phyloP scores from a whole-genome alignment of 129 eudicot genomes.

The Helianthus annuus region DNA sequence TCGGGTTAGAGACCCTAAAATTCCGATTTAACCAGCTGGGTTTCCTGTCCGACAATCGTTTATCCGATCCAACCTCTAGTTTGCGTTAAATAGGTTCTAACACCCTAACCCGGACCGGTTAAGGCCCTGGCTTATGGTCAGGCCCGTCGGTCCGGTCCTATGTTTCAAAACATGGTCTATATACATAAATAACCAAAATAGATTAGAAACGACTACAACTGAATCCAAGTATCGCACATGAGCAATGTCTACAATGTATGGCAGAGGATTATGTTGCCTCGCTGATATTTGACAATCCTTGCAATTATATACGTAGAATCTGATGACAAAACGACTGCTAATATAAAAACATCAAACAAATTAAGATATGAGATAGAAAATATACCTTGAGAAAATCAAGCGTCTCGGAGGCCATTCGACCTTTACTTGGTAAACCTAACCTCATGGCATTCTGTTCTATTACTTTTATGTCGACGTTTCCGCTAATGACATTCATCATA shows the following conservation, averaged over 20 bases:
- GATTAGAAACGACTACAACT: background rate
- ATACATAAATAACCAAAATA: background rate
- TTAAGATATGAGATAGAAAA: background rate
- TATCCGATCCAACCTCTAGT: no score
- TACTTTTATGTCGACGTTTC: conserved; percentile 36
- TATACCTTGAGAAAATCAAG: conserved; percentile 77
- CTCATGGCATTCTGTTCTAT: conserved; percentile 57
- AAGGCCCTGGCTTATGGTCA: no score
- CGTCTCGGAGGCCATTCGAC: conserved; percentile 82
- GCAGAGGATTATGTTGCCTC: conserved; percentile 79
- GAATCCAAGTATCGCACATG: conserved; percentile 41
- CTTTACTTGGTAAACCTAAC: conserved; percentile 89
- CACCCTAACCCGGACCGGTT: no score
- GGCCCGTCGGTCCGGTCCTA: no score
- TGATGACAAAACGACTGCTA: conserved; percentile 1
- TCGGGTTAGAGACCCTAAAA: no score
- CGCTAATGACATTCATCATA: conserved; percentile 52
- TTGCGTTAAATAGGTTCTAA: no score
- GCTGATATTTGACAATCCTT: conserved; percentile 89
- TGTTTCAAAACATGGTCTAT: background rate
- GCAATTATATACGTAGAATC: conserved; percentile 5
- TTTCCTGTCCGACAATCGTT: no score
- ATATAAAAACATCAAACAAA: background rate
- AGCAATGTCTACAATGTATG: conserved; percentile 94
- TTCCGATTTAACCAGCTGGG: no score